Percentiles rank a stretch among this genome's conserved stretches.
Evolutionary conservation across 1,284 basidiomycete species (phyloP).

Genomic region (Malassezia yamatoensis): DNA sequence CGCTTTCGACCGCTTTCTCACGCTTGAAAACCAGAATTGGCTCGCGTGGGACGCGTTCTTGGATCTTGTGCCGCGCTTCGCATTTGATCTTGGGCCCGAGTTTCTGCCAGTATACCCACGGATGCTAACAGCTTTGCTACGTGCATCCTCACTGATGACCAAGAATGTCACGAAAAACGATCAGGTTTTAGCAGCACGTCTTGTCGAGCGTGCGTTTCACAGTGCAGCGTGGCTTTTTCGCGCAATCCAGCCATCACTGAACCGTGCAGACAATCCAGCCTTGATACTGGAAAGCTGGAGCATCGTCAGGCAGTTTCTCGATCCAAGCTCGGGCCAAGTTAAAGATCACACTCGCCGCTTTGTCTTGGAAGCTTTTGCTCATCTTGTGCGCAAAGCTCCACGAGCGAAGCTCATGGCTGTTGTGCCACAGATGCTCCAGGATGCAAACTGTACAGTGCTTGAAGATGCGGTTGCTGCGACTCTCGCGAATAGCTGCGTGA

Average conservation of each 20-base stretch:
- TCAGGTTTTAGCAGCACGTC: conserved; percentile 34
- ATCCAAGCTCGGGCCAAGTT: background rate
- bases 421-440: conserved; percentile 25
- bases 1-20: conserved; percentile 19
- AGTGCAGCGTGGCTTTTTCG: conserved; percentile 38
- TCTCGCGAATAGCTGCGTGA: conserved; percentile 38
- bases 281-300: conserved; percentile 12
- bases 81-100: conserved; percentile 38
- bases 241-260: conserved; percentile 30
- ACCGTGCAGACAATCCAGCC: conserved; percentile 20
- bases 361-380: conserved; percentile 42
- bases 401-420: conserved; percentile 26
- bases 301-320: conserved; percentile 3
- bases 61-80: conserved; percentile 44
- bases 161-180: conserved; percentile 36
- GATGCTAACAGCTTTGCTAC: conserved; percentile 30
- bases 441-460: conserved; percentile 17
- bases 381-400: conserved; percentile 40
- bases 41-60: conserved; percentile 42
- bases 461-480: conserved; percentile 38
- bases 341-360: conserved; percentile 39
- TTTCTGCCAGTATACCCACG: conserved; percentile 40
- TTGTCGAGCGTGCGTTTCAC: conserved; percentile 44
- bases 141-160: conserved; percentile 29
- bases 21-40: conserved; percentile 17